phyloP scores from a whole-genome alignment of 169 alveolate species.

The Cryptosporidium parvum region DNA sequence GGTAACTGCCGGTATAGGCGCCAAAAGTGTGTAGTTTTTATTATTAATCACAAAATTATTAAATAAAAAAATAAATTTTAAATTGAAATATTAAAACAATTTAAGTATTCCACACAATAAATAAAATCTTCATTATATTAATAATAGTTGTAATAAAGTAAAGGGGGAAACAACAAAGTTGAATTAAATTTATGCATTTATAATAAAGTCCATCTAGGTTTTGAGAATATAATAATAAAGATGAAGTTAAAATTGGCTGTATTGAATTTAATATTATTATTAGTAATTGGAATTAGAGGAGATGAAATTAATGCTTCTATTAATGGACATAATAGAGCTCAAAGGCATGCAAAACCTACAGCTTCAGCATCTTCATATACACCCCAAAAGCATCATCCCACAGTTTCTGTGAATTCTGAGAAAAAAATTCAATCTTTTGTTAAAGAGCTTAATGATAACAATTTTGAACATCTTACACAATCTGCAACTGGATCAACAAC shows the following conservation, averaged over 20 bases:
- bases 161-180: not conserved
- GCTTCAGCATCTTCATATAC: not conserved
- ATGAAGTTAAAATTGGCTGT: not conserved
- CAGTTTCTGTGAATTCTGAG: not conserved
- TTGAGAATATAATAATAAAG: not conserved
- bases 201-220: too few species aligned
- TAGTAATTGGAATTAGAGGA: not conserved
- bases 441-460: slow-evolving; percentile 76
- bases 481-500: slow-evolving; percentile 81
- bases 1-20: slow-evolving; percentile 27
- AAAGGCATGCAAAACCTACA: not conserved
- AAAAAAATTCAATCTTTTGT: slow-evolving; percentile 25
- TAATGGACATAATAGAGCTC: not conserved
- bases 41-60: too few species aligned
- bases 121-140: not conserved
- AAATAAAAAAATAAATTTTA: too few species aligned
- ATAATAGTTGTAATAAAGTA: too few species aligned
- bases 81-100: too few species aligned
- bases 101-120: not conserved
- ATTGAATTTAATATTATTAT: not conserved
- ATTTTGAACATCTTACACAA: slow-evolving; percentile 79
- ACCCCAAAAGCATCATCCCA: not conserved
- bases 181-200: not conserved
- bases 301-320: not conserved
- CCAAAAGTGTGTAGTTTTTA: slow-evolving; percentile 1